These are phyloP conservation scores for Sclerotiophoma versabilis DNA, from an alignment of 2,329 filamentous ascomycete genomes.

Conservation along the genomic window DNA sequence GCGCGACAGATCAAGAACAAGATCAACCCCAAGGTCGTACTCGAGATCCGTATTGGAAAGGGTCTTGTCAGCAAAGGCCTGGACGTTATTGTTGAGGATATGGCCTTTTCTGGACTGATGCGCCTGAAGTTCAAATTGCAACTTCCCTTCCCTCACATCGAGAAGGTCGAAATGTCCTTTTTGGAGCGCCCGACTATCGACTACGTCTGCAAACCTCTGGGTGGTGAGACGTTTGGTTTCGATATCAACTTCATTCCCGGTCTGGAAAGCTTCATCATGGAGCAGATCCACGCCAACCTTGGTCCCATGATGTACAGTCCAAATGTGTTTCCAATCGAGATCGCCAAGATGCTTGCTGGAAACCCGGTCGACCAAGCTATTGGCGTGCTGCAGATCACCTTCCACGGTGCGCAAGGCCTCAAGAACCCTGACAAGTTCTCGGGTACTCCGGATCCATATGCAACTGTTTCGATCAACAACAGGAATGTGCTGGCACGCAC, in stretches of 20 bases:
- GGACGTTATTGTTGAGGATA: slow-evolving; percentile 97
- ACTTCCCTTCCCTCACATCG: slow-evolving; percentile 92
- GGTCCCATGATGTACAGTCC: slow-evolving; percentile 98
- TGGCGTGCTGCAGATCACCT: slow-evolving; percentile 87
- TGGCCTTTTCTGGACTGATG: slow-evolving; percentile 96
- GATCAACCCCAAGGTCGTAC: slow-evolving; percentile 93
- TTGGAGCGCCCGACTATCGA: slow-evolving; percentile 87
- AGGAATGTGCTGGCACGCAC: slow-evolving; percentile 84
- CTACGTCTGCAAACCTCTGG: slow-evolving; percentile 97
- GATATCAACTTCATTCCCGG: slow-evolving; percentile 99
- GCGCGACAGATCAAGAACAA: slow-evolving; percentile 89
- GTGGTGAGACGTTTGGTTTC: slow-evolving; percentile 93
- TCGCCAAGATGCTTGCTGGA: slow-evolving; percentile 96
- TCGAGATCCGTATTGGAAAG: slow-evolving; percentile 94
- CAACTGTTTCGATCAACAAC: slow-evolving; percentile 82
- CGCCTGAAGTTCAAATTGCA: slow-evolving; percentile 97
- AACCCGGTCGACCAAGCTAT: slow-evolving; percentile 94
- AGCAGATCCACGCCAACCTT: slow-evolving; percentile 93
- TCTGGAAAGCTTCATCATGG: slow-evolving; percentile 89
- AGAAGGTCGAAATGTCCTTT: slow-evolving; percentile 95
- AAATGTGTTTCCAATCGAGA: slow-evolving; percentile 97
- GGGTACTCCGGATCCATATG: slow-evolving; percentile 90
- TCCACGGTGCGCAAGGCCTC: slow-evolving; percentile 88
- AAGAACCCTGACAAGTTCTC: slow-evolving; percentile 96
- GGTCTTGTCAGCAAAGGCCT: slow-evolving; percentile 96